phyloP scores from a whole-genome alignment of 2,329 filamentous ascomycete genomes.

The Colletotrichum musicola region DNA sequence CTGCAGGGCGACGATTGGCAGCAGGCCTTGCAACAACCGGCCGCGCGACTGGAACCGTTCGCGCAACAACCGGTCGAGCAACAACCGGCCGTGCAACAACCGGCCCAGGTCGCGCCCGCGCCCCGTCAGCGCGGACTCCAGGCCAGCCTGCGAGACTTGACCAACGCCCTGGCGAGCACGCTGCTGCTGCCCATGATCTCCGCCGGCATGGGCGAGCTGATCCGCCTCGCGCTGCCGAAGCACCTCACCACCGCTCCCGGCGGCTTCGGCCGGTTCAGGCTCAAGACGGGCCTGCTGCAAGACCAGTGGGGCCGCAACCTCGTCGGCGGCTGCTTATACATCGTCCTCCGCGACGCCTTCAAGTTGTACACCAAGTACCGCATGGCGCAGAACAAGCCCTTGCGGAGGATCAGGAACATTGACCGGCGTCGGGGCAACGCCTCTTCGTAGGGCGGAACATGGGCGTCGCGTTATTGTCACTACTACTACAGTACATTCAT shows the following conservation, averaged over 20 bases:
- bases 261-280: constrained; percentile 43
- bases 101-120: constrained; percentile 38
- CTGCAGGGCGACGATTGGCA: constrained; percentile 48
- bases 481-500: background rate
- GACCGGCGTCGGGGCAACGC: constrained; percentile 57
- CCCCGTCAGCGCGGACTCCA: constrained; percentile 47
- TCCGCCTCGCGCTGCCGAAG: constrained; percentile 76
- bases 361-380: constrained; percentile 74
- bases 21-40: background rate
- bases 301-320: constrained; percentile 90
- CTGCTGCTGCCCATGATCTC: constrained; percentile 87
- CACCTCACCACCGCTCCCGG: constrained; percentile 68
- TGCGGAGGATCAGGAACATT: constrained; percentile 67
- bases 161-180: constrained; percentile 64
- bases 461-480: background rate
- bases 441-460: background rate
- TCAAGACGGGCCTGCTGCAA: constrained; percentile 77
- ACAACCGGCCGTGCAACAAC: constrained; percentile 22
- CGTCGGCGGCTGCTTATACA: constrained; percentile 87
- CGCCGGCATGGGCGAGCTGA: constrained; percentile 79
- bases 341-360: constrained; percentile 81
- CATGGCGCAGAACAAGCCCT: constrained; percentile 67
- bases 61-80: background rate
- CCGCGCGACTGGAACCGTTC: constrained; percentile 28
- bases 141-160: constrained; percentile 55